phyloP scores from a whole-genome alignment of 2,329 filamentous ascomycete species.

The Monosporascus sp. region DNA sequence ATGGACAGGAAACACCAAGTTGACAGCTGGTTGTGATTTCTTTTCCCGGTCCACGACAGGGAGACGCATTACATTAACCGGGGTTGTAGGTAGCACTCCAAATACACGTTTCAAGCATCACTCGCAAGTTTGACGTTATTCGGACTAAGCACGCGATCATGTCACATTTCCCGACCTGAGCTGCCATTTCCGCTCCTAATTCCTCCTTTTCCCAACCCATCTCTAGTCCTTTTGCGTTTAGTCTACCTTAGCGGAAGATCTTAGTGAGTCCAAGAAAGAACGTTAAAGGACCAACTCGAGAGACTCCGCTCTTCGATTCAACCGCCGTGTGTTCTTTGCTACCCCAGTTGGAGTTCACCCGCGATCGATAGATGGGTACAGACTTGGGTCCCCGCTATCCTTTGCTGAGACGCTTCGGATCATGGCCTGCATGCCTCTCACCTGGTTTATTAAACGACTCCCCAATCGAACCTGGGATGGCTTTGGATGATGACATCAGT shows the following conservation, averaged over 20 bases:
- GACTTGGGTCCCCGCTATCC: not conserved
- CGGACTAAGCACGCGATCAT: constrained; percentile 12
- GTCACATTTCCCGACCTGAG: constrained; percentile 18
- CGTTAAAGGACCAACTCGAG: not conserved
- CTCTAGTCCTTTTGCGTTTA: not conserved
- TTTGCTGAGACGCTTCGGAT: not conserved
- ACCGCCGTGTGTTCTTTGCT: too few species aligned
- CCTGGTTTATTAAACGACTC: not conserved
- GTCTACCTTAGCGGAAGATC: not conserved
- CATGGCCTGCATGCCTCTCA: not conserved
- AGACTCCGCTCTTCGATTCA: too few species aligned
- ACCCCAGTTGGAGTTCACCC: too few species aligned
- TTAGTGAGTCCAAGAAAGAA: not conserved
- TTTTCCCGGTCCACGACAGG: not conserved
- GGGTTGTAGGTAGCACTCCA: not conserved
- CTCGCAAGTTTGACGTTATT: not conserved
- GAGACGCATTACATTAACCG: not conserved
- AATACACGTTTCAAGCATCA: not conserved
- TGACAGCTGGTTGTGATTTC: too few species aligned
- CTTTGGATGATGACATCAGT: not conserved
- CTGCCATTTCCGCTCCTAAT: not conserved
- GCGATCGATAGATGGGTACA: not conserved
- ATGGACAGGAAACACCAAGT: too few species aligned
- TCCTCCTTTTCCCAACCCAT: not conserved
- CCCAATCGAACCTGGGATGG: not conserved